phyloP scores from a whole-genome alignment of 352 stramenopile species.

The Peronosclerospora sorghi region DNA sequence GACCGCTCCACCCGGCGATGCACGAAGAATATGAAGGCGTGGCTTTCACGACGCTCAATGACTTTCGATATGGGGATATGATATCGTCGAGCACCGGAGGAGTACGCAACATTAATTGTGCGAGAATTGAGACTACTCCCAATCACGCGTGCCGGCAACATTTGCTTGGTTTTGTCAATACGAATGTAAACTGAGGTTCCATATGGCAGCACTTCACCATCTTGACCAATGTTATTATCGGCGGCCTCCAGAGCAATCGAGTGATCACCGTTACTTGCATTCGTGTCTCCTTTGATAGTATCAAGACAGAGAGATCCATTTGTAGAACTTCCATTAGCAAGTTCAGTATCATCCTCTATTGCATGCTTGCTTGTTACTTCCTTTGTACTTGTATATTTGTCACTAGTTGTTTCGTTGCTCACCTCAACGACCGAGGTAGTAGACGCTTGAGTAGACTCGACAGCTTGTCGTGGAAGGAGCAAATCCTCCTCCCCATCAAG shows the following conservation, averaged over 20 bases:
- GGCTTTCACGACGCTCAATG: no score
- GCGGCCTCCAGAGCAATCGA: no score
- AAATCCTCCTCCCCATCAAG: constrained; percentile 31
- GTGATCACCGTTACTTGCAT: no score
- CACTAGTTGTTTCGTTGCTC: background rate
- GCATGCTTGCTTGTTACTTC: background rate
- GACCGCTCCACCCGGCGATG: no score
- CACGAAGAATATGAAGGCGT: no score
- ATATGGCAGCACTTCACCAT: constrained; percentile 23
- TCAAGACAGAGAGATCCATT: background rate
- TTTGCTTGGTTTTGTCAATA: constrained; percentile 53
- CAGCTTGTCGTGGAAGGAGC: constrained; percentile 4
- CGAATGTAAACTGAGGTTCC: constrained; percentile 52
- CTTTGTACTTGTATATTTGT: background rate
- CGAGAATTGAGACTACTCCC: constrained; percentile 42
- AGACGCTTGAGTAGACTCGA: background rate
- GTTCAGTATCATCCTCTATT: background rate
- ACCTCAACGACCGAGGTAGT: background rate
- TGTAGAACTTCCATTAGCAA: background rate
- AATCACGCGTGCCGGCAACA: constrained; percentile 51
- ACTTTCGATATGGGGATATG: no score
- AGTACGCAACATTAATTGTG: constrained; percentile 61
- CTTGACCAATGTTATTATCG: constrained; percentile 7
- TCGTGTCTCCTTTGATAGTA: background rate
- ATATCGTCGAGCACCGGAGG: no score